These are phyloP conservation scores for Calonectria hawksworthii DNA, from an alignment of 2,329 filamentous ascomycete species.

Conservation along the genomic window DNA sequence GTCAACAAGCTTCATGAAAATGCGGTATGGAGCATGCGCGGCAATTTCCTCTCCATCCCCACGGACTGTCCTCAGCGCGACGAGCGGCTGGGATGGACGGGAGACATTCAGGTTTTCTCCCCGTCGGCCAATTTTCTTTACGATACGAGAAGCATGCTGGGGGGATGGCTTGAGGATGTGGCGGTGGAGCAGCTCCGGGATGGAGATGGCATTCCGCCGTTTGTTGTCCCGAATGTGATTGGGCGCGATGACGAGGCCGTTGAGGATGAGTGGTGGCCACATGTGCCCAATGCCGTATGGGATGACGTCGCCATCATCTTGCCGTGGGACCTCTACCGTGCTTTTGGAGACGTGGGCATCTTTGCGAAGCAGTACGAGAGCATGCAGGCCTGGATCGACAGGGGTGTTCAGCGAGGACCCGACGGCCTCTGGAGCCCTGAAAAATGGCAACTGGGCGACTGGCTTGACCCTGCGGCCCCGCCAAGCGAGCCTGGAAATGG, in stretches of 20 bases:
- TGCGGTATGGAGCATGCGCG: slow-evolving; percentile 66
- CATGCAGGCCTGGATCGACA: background rate
- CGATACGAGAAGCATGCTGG: slow-evolving; percentile 43
- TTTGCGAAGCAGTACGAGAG: background rate
- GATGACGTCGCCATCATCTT: background rate
- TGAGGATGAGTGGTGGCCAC: background rate
- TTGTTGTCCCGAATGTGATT: background rate
- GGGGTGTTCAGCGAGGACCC: background rate
- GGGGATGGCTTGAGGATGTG: background rate
- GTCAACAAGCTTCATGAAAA: slow-evolving; percentile 68
- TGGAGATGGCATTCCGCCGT: background rate
- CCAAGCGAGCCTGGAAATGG: background rate
- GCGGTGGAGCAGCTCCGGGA: background rate
- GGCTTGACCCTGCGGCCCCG: background rate
- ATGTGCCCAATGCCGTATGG: background rate
- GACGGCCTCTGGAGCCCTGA: background rate
- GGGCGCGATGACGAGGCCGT: background rate
- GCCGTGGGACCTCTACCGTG: background rate
- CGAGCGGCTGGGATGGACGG: slow-evolving; percentile 64
- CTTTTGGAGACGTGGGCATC: background rate
- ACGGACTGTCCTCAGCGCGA: slow-evolving; percentile 69
- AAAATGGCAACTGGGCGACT: background rate
- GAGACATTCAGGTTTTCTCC: slow-evolving; percentile 62
- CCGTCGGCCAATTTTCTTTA: slow-evolving; percentile 65
- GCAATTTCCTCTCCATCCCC: slow-evolving; percentile 68